phyloP scores from a whole-genome alignment of 257 asterid species.

The Vinca minor region DNA sequence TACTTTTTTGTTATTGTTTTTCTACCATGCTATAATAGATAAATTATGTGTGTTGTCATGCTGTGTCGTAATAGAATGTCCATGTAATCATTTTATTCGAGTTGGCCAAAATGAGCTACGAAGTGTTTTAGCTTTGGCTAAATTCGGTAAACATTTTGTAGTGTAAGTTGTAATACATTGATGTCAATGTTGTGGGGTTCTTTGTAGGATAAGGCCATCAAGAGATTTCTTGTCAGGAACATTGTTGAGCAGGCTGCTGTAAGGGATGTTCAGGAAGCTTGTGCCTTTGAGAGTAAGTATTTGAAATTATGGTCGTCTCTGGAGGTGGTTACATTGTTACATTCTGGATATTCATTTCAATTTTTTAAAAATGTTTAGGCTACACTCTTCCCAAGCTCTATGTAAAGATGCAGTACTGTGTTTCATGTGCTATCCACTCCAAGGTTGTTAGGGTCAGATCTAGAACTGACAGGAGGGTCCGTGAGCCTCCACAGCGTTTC shows the following conservation, averaged over 20 bases:
- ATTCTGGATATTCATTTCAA: background rate
- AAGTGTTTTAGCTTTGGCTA: too few species aligned
- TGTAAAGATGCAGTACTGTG: conserved; percentile 89
- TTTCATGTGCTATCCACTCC: conserved; percentile 79
- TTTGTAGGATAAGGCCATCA: conserved; percentile 72
- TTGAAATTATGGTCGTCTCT: background rate
- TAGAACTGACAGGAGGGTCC: conserved; percentile 63
- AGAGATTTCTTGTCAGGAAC: conserved; percentile 82
- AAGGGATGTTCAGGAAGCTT: conserved; percentile 88
- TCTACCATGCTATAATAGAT: background rate
- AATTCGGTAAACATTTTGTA: background rate
- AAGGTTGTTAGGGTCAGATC: conserved; percentile 95
- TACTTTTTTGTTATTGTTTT: background rate
- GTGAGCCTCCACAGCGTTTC: conserved; percentile 93
- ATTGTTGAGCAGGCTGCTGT: conserved; percentile 95
- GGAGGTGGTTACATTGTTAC: background rate
- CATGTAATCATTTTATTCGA: background rate
- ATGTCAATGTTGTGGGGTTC: background rate
- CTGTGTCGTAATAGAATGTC: background rate
- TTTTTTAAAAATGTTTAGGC: conserved; percentile 17
- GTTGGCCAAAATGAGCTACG: too few species aligned
- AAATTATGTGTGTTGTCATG: background rate
- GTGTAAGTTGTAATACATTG: background rate
- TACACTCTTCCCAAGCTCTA: conserved; percentile 76
- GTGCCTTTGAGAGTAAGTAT: conserved; percentile 66